Percentiles rank a stretch among this genome's conserved stretches.
phyloP scores from a whole-genome alignment of 768 basidiomycete genomes.

The Nidula microcarpa region DNA sequence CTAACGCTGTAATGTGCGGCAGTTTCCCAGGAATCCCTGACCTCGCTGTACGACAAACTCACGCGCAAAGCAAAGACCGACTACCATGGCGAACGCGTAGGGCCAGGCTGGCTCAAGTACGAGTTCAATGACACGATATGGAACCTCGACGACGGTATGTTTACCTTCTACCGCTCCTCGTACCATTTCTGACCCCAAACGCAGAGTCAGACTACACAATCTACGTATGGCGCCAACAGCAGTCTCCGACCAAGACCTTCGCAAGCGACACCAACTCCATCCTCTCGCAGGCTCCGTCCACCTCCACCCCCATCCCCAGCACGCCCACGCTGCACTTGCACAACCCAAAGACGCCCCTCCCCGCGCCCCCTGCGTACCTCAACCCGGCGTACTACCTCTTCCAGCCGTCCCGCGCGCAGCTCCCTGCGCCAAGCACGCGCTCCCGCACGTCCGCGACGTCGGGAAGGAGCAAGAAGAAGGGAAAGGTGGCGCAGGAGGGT shows the following conservation, averaged over 20 bases:
- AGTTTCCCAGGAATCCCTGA: slow-evolving; percentile 71
- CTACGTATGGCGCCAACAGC: slow-evolving; percentile 68
- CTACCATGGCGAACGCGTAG: slow-evolving; percentile 59
- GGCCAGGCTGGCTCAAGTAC: slow-evolving; percentile 85
- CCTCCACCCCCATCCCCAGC: slow-evolving; percentile 7
- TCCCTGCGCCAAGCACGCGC: slow-evolving; percentile 20
- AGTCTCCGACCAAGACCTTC: slow-evolving; percentile 9
- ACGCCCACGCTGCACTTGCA: slow-evolving; percentile 62
- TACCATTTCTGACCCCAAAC: neutral
- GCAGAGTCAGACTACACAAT: slow-evolving; percentile 85
- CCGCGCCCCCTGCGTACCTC: slow-evolving; percentile 56
- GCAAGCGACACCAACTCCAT: slow-evolving; percentile 18
- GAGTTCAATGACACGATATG: slow-evolving; percentile 75
- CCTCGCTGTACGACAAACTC: slow-evolving; percentile 66
- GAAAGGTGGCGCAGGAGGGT: slow-evolving; percentile 27
- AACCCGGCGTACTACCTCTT: slow-evolving; percentile 76
- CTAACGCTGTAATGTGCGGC: neutral
- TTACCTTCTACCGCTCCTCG: neutral
- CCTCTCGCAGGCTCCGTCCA: slow-evolving; percentile 14
- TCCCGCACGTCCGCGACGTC: slow-evolving; percentile 35
- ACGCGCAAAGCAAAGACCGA: slow-evolving; percentile 60
- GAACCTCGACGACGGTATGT: slow-evolving; percentile 86
- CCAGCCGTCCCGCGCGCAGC: slow-evolving; percentile 32
- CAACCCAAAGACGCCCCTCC: slow-evolving; percentile 57
- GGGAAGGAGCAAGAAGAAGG: slow-evolving; percentile 35